Evolutionary conservation across 495 filamentous ascomycete genomes (phyloP).

Genomic region (Hyaloscypha finlandica): DNA sequence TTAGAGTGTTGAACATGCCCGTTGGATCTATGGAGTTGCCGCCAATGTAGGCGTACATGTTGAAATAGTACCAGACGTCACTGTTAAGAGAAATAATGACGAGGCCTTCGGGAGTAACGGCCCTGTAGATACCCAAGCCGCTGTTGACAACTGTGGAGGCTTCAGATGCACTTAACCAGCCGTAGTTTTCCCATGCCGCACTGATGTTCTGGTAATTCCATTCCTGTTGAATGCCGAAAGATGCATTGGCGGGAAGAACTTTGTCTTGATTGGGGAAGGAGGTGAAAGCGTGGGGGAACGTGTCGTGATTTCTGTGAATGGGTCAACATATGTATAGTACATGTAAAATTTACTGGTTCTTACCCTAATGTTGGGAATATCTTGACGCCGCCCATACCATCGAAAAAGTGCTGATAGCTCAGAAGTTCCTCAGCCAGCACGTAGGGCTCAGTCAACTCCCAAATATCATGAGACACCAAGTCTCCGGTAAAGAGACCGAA

Average conservation of each 20-base stretch:
- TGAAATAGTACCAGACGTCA: constrained; percentile 16
- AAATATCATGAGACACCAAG: constrained; percentile 5
- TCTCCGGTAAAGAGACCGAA: constrained; percentile 14
- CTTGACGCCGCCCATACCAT: constrained; percentile 10
- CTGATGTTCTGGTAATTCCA: constrained; percentile 3
- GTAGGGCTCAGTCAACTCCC: constrained; percentile 8
- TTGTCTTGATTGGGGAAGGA: not conserved
- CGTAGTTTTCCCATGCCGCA: constrained; percentile 5
- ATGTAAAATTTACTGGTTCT: not conserved
- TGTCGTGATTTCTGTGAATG: constrained; percentile 7
- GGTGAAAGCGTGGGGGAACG: constrained; percentile 2
- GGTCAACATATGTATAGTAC: not conserved
- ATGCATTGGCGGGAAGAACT: not conserved
- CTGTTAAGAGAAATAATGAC: constrained; percentile 15
- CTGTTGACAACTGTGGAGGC: not conserved
- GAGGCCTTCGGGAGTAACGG: not conserved
- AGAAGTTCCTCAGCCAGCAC: not conserved
- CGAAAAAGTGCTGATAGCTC: constrained; percentile 6
- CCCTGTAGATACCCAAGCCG: constrained; percentile 4
- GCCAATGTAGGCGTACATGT: constrained; percentile 10
- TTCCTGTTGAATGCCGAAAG: not conserved
- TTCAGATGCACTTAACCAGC: constrained; percentile 1
- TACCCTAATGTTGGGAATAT: constrained; percentile 16
- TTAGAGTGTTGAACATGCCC: constrained; percentile 5
- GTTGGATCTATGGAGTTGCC: constrained; percentile 1